These are phyloP conservation scores for Thermomucor indicae-seudaticae DNA, from an alignment of 371 early-diverging fungal genomes.

Conservation along the genomic window DNA sequence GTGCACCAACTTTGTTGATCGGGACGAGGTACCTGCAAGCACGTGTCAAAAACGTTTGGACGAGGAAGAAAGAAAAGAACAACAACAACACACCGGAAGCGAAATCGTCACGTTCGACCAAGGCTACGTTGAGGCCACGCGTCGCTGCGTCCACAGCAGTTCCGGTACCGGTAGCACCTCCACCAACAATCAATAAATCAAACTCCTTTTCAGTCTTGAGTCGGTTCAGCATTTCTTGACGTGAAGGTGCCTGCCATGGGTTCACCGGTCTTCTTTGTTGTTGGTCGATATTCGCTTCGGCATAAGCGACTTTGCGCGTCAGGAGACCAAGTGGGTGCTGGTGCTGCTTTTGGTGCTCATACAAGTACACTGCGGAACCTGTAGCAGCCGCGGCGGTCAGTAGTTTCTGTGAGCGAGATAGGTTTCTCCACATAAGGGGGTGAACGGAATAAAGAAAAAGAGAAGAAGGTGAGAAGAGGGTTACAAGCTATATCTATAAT, in stretches of 20 bases:
- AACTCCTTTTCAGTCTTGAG: conserved; percentile 61
- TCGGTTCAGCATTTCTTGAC: conserved; percentile 66
- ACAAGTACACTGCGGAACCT: conserved; percentile 26
- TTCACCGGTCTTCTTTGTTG: conserved; percentile 43
- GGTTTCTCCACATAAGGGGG: conserved; percentile 40
- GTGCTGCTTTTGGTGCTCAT: conserved; percentile 16
- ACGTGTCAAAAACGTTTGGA: conserved; percentile 1
- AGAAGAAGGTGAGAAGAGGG: neutral
- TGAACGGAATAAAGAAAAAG: neutral
- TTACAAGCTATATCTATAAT: no score
- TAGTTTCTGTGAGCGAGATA: conserved; percentile 36
- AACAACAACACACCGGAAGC: conserved; percentile 61
- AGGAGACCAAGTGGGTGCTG: conserved; percentile 15
- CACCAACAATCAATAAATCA: conserved; percentile 97
- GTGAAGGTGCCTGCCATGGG: conserved; percentile 70
- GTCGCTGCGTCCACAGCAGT: conserved; percentile 97
- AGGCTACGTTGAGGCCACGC: conserved; percentile 93
- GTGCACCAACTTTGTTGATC: conserved; percentile 98
- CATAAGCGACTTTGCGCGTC: conserved; percentile 30
- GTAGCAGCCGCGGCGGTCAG: conserved; percentile 24
- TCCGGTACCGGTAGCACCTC: conserved; percentile 98
- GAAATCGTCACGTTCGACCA: conserved; percentile 98
- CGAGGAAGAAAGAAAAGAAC: neutral
- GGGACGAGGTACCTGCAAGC: conserved; percentile 83
- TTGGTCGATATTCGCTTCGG: conserved; percentile 31